Percentiles rank a stretch among this genome's conserved stretches.
Evolutionary conservation across 805 yeast species (phyloP).

Genomic region (Candida argentea): DNA sequence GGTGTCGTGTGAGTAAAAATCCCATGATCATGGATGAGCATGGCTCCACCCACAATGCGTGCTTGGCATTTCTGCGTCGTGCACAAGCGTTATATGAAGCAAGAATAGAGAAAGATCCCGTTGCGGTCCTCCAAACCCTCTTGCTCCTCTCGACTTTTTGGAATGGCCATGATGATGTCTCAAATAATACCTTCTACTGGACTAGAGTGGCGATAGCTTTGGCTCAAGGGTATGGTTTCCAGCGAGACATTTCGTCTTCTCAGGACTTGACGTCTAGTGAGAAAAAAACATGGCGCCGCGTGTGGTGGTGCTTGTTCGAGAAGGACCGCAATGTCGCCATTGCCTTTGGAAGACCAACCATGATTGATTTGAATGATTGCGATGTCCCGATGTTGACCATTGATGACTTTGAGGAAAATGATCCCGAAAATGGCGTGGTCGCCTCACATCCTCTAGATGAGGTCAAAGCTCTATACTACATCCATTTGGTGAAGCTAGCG

Average conservation of each 20-base stretch:
- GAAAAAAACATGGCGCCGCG: conserved; percentile 47
- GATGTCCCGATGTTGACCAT: conserved; percentile 63
- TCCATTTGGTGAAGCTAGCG: conserved; percentile 54
- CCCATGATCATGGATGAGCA: conserved; percentile 40
- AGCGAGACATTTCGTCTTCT: conserved; percentile 40
- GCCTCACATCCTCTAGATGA: conserved; percentile 36
- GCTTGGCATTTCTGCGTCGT: conserved; percentile 47
- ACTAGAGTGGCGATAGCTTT: conserved; percentile 56
- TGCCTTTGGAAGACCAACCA: conserved; percentile 65
- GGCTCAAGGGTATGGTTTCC: conserved; percentile 73
- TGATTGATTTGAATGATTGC: conserved; percentile 61
- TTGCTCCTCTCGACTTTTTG: conserved; percentile 57
- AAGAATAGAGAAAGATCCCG: conserved; percentile 55
- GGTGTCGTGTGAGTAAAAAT: conserved; percentile 50
- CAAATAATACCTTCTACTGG: conserved; percentile 62
- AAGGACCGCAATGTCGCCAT: conserved; percentile 62
- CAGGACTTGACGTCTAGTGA: conserved; percentile 28
- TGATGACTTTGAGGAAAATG: conserved; percentile 55
- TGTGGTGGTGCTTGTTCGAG: conserved; percentile 71
- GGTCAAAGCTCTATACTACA: conserved; percentile 46
- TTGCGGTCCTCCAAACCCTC: conserved; percentile 51
- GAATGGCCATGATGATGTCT: conserved; percentile 64
- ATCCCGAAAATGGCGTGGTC: conserved; percentile 24
- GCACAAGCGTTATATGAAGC: conserved; percentile 71
- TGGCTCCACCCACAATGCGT: conserved; percentile 43